A percentile compares a stretch with the other conserved stretches of the same genome.
Conservation (phyloP, 768 basidiomycete species). For the Coprinopsis cinerea region DNA sequence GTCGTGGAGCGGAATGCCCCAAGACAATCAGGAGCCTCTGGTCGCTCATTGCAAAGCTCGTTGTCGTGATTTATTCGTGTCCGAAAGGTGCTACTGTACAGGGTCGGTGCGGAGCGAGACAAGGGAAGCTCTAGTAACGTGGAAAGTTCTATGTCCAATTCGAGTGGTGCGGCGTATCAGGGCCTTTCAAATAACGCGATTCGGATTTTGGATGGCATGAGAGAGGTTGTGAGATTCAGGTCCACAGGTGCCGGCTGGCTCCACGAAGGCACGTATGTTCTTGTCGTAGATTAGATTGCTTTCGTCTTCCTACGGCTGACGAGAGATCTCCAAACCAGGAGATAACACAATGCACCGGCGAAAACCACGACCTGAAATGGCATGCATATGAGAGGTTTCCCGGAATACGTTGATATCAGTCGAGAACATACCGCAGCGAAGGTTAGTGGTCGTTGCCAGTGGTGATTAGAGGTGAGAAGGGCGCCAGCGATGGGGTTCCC, state of each 20-base stretch:
- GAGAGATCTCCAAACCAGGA: conserved; percentile 27
- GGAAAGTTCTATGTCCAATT: background rate
- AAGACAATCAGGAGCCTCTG: no score
- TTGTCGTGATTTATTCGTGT: background rate
- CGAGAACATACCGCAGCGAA: conserved; percentile 35
- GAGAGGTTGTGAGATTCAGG: no score
- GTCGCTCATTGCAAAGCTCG: background rate
- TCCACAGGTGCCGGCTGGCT: no score
- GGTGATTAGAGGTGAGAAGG: conserved; percentile 32
- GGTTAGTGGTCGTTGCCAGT: conserved; percentile 39
- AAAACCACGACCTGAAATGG: conserved; percentile 26
- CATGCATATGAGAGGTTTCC: background rate
- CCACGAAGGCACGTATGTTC: no score
- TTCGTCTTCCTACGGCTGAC: conserved; percentile 23
- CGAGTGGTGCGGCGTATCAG: background rate
- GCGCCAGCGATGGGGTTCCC: conserved; percentile 52
- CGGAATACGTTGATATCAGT: background rate
- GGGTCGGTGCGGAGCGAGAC: background rate
- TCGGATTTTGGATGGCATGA: background rate
- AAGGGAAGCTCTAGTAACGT: background rate
- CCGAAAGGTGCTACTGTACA: conserved; percentile 1
- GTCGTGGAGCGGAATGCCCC: no score
- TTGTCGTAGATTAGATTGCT: conserved; percentile 13
- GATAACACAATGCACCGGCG: conserved; percentile 26
- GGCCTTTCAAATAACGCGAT: background rate